A percentile compares a stretch with the other conserved stretches of the same genome.
Evolutionary conservation across 2,329 filamentous ascomycete genomes (phyloP).

Genomic region (Fragosphaeria purpurea): DNA sequence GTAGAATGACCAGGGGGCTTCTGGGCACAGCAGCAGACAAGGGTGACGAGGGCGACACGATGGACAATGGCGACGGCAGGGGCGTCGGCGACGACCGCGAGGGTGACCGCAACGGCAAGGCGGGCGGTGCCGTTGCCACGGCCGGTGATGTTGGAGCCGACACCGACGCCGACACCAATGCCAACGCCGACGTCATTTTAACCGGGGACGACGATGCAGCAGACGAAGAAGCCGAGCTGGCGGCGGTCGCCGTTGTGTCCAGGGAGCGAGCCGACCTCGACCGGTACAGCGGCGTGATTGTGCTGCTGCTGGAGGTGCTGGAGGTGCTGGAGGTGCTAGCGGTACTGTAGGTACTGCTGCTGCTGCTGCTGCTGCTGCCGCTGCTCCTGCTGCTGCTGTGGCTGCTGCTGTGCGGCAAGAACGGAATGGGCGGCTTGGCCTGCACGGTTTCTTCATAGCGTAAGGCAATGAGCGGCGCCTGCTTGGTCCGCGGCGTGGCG

Average conservation of each 20-base stretch:
- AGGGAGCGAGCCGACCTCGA: conserved; percentile 16
- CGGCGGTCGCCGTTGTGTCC: conserved; percentile 3
- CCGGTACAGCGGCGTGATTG: neutral
- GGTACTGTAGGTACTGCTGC: conserved; percentile 6
- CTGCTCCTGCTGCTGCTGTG: neutral
- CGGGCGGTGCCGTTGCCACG: neutral
- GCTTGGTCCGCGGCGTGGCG: conserved; percentile 27
- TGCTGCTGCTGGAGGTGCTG: conserved; percentile 13
- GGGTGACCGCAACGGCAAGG: neutral
- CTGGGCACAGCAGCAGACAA: neutral
- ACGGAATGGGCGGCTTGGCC: conserved; percentile 46
- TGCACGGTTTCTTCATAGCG: conserved; percentile 52
- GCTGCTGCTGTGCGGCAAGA: conserved; percentile 19
- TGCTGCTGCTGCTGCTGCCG: neutral
- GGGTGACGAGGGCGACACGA: neutral
- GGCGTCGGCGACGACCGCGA: neutral
- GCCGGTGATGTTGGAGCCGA: neutral
- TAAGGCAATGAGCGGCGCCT: conserved; percentile 41
- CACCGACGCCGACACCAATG: neutral
- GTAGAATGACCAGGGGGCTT: conserved; percentile 22
- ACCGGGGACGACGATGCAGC: conserved; percentile 11
- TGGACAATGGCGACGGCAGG: neutral
- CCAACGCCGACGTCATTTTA: conserved; percentile 8
- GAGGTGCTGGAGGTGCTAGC: conserved; percentile 30
- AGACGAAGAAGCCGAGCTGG: conserved; percentile 16